A percentile compares a stretch with the other conserved stretches of the same genome.
Evolutionary conservation across 2,329 filamentous ascomycete species (phyloP).

Genomic region (Pestalotiopsis sp.): DNA sequence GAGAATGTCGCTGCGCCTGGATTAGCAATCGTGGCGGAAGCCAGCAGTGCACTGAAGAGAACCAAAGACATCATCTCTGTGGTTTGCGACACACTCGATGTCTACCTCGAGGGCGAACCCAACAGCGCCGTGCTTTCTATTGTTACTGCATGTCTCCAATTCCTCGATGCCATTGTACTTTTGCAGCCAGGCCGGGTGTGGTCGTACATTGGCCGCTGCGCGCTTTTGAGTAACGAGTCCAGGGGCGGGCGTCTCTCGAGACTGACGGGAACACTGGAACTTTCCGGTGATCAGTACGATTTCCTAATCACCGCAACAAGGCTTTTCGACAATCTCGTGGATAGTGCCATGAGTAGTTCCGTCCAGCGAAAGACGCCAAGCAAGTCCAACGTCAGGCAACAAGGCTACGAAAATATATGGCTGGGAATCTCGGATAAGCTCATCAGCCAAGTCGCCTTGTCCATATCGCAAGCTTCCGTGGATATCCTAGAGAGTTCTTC

Average conservation of each 20-base stretch:
- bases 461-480: conserved; percentile 74
- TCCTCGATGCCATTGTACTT: conserved; percentile 72
- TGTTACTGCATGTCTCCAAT: conserved; percentile 72
- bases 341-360: conserved; percentile 72
- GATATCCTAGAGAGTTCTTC: conserved; percentile 85
- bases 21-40: conserved; percentile 58
- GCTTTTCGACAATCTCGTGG: conserved; percentile 74
- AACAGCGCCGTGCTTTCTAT: conserved; percentile 68
- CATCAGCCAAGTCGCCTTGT: conserved; percentile 69
- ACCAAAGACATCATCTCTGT: conserved; percentile 78
- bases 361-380: conserved; percentile 64
- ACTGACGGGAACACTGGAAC: conserved; percentile 81
- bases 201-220: conserved; percentile 84
- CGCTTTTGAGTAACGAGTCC: conserved; percentile 75
- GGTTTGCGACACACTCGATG: conserved; percentile 83
- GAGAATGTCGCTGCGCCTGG: conserved; percentile 32
- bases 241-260: conserved; percentile 75
- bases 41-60: conserved; percentile 54
- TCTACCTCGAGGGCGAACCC: conserved; percentile 61
- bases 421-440: conserved; percentile 78
- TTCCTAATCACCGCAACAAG: conserved; percentile 75
- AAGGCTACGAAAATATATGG: conserved; percentile 55
- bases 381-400: conserved; percentile 49
- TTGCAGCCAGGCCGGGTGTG: conserved; percentile 84
- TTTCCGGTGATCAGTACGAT: conserved; percentile 73